Base-by-base conservation (phyloP, 2,329 filamentous ascomycete genomes). In the Pleurostoma richardsiae region DNA sequence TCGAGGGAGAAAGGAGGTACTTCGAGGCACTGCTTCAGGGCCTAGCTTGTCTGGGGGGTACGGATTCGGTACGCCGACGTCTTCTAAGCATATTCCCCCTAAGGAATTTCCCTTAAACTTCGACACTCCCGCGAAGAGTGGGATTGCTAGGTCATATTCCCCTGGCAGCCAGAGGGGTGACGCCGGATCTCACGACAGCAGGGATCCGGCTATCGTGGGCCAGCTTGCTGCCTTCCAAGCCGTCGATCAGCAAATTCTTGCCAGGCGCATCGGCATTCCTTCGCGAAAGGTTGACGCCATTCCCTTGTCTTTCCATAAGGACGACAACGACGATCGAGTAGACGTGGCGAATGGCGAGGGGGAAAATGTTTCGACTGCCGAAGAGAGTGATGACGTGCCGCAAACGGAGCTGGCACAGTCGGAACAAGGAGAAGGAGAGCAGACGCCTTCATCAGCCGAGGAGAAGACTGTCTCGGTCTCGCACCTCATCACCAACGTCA, bases 401-500 rank as follows among this genome's bases (percentile, higher is more conserved):
- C 8, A 36, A 8, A n/a, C 33, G 8, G 33, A 8, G 33, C 33
- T 36, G 33, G 33, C 33, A 36, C 47, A 47, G 41, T 54, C 29
- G 3, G n/a, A 46, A 50, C 31, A 47, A 42, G 29, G 52, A 53
- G 19, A 49, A 46, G 33, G 52, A 46, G 45, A 54, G 47, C 48
- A 53, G 39, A 41, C 47, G 30, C 40, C 39, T 36, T 40, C 46
- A n/a, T 36, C 46, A 8, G 38, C 36, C 5, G 60, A 60, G 29
- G 60, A 66, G 4, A 67, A 64, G 42, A 74, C 73, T 7, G 84
- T 82, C 6, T 88, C 84, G 6, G 79, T 94, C 4, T 89, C 85
- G 39, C 88, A 92, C 61, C 72, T 92, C 8, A 69, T 94, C 51
- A 92, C 88, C 5, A 94, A 92, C 61, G 80, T 86, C 39, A 80